phyloP scores from a whole-genome alignment of 371 early-diverging fungal species.

The Mortierella sp. region DNA sequence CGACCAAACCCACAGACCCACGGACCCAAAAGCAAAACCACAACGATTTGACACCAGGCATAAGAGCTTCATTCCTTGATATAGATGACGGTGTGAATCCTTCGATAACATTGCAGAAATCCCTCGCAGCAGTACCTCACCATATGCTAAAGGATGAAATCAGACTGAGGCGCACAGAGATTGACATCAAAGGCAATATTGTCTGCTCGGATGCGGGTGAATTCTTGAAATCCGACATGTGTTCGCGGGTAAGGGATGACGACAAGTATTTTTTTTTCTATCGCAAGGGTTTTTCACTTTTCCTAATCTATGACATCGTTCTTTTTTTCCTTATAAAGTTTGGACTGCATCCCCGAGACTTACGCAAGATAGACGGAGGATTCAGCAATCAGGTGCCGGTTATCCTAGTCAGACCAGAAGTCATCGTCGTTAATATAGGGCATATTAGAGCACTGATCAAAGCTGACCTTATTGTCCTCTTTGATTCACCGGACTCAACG shows the following conservation, averaged over 20 bases:
- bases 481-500: slow-evolving; percentile 77
- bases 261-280: not conserved
- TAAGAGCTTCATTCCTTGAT: not conserved
- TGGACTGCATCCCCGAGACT: slow-evolving; percentile 80
- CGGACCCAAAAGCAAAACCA: slow-evolving; percentile 2
- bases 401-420: slow-evolving; percentile 87
- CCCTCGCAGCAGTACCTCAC: slow-evolving; percentile 29
- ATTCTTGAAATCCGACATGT: slow-evolving; percentile 79
- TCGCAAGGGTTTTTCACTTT: not conserved
- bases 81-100: slow-evolving; percentile 15
- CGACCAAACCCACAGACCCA: slow-evolving; percentile 7
- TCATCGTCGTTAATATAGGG: slow-evolving; percentile 85
- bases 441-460: slow-evolving; percentile 87
- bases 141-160: slow-evolving; percentile 45
- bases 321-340: slow-evolving; percentile 56
- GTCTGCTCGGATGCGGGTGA: slow-evolving; percentile 78
- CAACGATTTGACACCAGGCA: not conserved
- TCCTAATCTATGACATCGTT: not conserved
- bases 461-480: slow-evolving; percentile 83
- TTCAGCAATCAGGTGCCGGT: slow-evolving; percentile 85
- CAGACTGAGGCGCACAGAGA: slow-evolving; percentile 63
- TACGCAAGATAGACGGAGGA: slow-evolving; percentile 84
- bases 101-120: slow-evolving; percentile 16
- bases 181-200: slow-evolving; percentile 72
- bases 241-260: slow-evolving; percentile 59